Base-by-base conservation (phyloP, 108 stramenopile species). In the Epithemia pelagica region DNA sequence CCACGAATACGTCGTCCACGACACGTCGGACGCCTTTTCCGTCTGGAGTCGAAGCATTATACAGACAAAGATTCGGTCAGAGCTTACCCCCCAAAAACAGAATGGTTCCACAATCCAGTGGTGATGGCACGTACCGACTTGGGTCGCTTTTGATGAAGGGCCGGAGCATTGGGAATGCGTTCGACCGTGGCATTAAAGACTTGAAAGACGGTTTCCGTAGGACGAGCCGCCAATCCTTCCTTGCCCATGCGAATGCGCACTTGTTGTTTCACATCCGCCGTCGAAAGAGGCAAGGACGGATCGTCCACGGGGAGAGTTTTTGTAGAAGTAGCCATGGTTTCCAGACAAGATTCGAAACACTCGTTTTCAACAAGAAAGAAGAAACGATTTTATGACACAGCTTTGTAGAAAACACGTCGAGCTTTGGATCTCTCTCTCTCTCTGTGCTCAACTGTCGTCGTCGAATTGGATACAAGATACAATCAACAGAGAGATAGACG, bases 1-100 rank as follows among this genome's bases (percentile, higher is more conserved):
- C 76, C 74, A 84, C 2, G 80, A 81, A 30, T 51, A 76, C 0
- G 25, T 31, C 28, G 59, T 78, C 74, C 73, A 84, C 1, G 73
- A 46, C 2, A 63, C 64, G 29, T 74, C 60, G 1, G 59, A 30
- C 28, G 52, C 58, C 1, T 19, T 27, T 52, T 31, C 5, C 1
- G 67, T 32, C 57, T 52, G 26, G 2, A 46, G 58, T 31, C 30
- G 28, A 24, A 28, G 54, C 19, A 58, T 58, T n/a, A 59, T 58
- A 57, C 55, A n/a, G 7, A n/a, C 19, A 20, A 58, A 56, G 7
- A 10, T 10, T 8, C 56, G 65, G 8, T 59, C 8, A 65, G 8
- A 24, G 32, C 10, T 32, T 62, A 10, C 28, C 32, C 23, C 22
- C 18, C 32, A 30, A 62, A 32, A 10, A 25, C 7, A 22, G 8